A percentile compares a stretch with the other conserved stretches of the same genome.
Conservation (phyloP, 2,329 filamentous ascomycete genomes). For the Paramyrothecium sp. region DNA sequence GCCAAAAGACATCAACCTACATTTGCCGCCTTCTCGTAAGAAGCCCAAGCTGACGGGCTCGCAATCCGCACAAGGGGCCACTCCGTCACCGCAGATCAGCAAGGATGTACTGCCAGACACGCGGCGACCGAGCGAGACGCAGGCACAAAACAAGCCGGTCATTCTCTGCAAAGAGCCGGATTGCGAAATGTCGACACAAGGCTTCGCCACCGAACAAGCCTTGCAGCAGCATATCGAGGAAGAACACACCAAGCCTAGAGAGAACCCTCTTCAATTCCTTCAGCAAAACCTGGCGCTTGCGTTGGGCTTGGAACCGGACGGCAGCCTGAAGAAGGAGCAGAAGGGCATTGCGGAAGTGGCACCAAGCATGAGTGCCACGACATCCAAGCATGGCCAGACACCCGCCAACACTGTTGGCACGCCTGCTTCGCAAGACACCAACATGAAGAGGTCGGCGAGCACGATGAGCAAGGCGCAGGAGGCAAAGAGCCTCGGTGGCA, state of each 20-base stretch:
- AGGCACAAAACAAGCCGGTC: constrained; percentile 35
- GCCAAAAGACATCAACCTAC: constrained; percentile 52
- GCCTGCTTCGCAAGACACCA: constrained; percentile 49
- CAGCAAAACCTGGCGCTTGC: constrained; percentile 46
- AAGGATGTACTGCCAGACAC: constrained; percentile 48
- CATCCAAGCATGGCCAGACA: constrained; percentile 48
- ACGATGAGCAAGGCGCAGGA: constrained; percentile 39
- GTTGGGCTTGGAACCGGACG: constrained; percentile 53
- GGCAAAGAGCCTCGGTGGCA: constrained; percentile 22
- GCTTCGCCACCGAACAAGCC: constrained; percentile 54
- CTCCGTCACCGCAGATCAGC: constrained; percentile 45
- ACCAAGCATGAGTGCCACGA: constrained; percentile 36
- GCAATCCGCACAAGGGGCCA: constrained; percentile 34
- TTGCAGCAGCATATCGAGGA: constrained; percentile 54
- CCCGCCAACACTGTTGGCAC: constrained; percentile 41
- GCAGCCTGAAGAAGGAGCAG: constrained; percentile 34
- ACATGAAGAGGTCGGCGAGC: constrained; percentile 51
- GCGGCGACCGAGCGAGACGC: constrained; percentile 27
- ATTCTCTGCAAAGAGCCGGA: constrained; percentile 52
- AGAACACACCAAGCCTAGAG: constrained; percentile 55
- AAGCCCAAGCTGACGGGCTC: constrained; percentile 47
- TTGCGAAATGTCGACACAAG: constrained; percentile 49
- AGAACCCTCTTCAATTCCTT: constrained; percentile 54
- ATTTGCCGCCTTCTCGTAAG: constrained; percentile 55
- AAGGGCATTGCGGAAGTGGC: constrained; percentile 25